phyloP scores from a whole-genome alignment of 352 stramenopile genomes.

The Phytophthora tentaculata region DNA sequence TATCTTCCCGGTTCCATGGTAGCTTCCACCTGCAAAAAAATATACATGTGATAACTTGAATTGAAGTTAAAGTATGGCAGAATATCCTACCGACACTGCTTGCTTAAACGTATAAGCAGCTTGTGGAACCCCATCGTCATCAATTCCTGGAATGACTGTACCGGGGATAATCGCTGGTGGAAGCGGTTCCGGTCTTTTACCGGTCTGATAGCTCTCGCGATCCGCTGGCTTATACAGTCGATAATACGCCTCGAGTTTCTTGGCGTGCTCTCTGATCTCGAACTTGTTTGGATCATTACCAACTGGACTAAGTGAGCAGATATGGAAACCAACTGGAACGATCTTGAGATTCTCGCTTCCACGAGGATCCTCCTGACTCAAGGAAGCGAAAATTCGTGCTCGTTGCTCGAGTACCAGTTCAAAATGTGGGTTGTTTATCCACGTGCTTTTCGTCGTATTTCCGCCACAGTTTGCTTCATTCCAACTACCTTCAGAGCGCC shows the following conservation, averaged over 20 bases:
- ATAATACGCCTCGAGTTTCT: constrained; percentile 73
- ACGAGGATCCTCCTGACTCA: constrained; percentile 84
- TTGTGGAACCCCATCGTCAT: constrained; percentile 75
- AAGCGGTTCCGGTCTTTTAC: constrained; percentile 50
- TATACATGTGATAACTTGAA: background rate
- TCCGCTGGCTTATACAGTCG: constrained; percentile 74
- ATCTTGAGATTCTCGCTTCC: constrained; percentile 77
- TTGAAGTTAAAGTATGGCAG: no score
- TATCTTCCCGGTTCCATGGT: constrained; percentile 78
- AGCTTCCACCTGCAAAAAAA: constrained; percentile 57
- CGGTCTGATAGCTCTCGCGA: constrained; percentile 62
- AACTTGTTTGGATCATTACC: constrained; percentile 44
- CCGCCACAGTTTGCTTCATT: constrained; percentile 79
- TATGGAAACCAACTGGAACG: constrained; percentile 81
- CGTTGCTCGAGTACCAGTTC: constrained; percentile 71
- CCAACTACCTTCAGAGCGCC: constrained; percentile 79
- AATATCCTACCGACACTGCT: constrained; percentile 65
- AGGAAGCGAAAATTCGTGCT: constrained; percentile 70
- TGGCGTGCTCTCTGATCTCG: constrained; percentile 69
- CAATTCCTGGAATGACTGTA: constrained; percentile 63
- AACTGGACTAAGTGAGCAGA: constrained; percentile 62
- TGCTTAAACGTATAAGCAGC: constrained; percentile 87
- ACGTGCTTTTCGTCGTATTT: constrained; percentile 86
- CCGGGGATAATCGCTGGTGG: constrained; percentile 82
- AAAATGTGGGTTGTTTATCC: constrained; percentile 89